These are phyloP conservation scores for Tylopilus sp. DNA, from an alignment of 1,284 basidiomycete species.

Conservation along the genomic window DNA sequence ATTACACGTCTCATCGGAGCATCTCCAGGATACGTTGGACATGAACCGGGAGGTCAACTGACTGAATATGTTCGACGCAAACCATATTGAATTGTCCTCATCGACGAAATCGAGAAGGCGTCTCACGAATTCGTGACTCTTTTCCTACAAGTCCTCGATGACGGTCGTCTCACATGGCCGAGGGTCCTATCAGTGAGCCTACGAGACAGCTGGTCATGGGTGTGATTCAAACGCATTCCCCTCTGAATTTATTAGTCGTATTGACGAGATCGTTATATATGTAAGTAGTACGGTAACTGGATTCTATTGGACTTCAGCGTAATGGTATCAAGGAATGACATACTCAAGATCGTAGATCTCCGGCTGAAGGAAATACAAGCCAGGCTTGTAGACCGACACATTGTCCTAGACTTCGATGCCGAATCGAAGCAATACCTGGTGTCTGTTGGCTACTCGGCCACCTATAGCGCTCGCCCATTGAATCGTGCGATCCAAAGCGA, in stretches of 20 bases:
- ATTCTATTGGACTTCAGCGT: conserved; percentile 43
- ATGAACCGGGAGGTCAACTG: conserved; percentile 86
- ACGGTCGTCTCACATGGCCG: conserved; percentile 82
- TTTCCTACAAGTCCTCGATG: conserved; percentile 92
- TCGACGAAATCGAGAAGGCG: conserved; percentile 89
- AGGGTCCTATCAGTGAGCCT: conserved; percentile 62
- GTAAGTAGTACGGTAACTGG: conserved; percentile 43
- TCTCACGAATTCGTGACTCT: conserved; percentile 86
- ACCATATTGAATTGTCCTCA: conserved; percentile 76
- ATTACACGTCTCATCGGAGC: conserved; percentile 87
- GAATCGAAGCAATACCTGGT: conserved; percentile 80
- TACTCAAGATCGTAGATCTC: conserved; percentile 82
- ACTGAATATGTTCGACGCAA: conserved; percentile 89
- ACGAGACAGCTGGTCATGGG: conserved; percentile 70
- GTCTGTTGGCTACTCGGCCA: conserved; percentile 78
- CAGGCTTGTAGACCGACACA: conserved; percentile 75
- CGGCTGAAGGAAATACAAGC: conserved; percentile 71
- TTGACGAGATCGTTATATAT: conserved; percentile 88
- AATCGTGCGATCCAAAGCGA: conserved; percentile 91
- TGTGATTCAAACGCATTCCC: conserved; percentile 79
- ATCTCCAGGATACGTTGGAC: conserved; percentile 88
- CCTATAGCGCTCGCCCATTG: conserved; percentile 88
- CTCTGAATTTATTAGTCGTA: conserved; percentile 92
- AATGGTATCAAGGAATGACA: conserved; percentile 68
- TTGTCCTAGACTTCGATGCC: conserved; percentile 71